A percentile compares a stretch with the other conserved stretches of the same genome.
These are phyloP conservation scores for Rhytidiadelphus loreus DNA, from an alignment of 225 moss, liverwort and hornwort genomes.

Conservation along the genomic window DNA sequence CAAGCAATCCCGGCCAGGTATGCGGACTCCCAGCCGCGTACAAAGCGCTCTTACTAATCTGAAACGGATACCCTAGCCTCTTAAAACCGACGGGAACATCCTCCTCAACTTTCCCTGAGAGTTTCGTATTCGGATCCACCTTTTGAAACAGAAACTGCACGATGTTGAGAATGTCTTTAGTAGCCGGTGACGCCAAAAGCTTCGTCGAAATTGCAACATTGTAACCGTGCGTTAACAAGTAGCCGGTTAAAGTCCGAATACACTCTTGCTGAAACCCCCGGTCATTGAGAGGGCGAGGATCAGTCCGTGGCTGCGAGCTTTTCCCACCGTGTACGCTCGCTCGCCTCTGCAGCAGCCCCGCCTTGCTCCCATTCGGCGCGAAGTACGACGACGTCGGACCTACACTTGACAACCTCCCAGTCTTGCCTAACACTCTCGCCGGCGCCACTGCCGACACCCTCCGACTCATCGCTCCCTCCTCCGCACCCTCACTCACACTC, in stretches of 20 bases:
- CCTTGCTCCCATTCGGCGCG: conserved; percentile 9
- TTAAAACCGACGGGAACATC: conserved; percentile 83
- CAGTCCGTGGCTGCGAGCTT: conserved; percentile 35
- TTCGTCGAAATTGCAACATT: conserved; percentile 59
- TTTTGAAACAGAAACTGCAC: conserved; percentile 76
- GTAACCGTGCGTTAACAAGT: conserved; percentile 56
- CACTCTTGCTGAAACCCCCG: conserved; percentile 84
- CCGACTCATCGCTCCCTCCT: conserved; percentile 24
- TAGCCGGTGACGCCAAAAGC: conserved; percentile 61
- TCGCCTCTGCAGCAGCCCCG: conserved; percentile 43
- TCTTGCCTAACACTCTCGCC: conserved; percentile 32
- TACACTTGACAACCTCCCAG: conserved; percentile 28
- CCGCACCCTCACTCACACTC: neutral
- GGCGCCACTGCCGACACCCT: conserved; percentile 33
- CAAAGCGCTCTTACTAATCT: conserved; percentile 83
- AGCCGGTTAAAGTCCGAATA: conserved; percentile 52
- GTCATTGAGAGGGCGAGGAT: conserved; percentile 64
- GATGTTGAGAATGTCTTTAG: conserved; percentile 72
- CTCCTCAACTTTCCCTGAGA: conserved; percentile 69
- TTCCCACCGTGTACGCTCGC: conserved; percentile 62
- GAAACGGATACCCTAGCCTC: conserved; percentile 76
- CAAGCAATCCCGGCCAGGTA: conserved; percentile 92
- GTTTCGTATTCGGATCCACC: conserved; percentile 53
- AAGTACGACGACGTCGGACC: neutral
- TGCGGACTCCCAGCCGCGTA: conserved; percentile 89